These are phyloP conservation scores for Botrytis galanthina DNA, from an alignment of 2,329 filamentous ascomycete genomes.

Conservation along the genomic window DNA sequence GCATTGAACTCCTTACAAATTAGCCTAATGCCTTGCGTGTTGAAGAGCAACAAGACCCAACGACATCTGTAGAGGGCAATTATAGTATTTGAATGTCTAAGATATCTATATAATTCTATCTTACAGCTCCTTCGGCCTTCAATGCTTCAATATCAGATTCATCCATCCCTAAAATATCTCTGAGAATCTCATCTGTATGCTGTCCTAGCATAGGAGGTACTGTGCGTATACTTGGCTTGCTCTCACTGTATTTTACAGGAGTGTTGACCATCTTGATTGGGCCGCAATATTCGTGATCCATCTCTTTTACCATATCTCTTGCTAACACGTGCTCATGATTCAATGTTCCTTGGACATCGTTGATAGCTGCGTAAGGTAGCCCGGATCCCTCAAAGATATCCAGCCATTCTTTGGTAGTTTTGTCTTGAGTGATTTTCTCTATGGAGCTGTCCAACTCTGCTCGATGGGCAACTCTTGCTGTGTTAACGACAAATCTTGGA, in stretches of 20 bases:
- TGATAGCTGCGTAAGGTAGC: conserved; percentile 92
- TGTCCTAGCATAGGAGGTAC: conserved; percentile 83
- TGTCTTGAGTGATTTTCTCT: conserved; percentile 68
- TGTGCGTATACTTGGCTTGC: conserved; percentile 70
- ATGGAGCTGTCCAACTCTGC: conserved; percentile 74
- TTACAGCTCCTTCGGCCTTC: conserved; percentile 65
- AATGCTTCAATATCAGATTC: conserved; percentile 59
- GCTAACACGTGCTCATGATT: conserved; percentile 82
- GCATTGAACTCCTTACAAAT: neutral
- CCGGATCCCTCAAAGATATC: conserved; percentile 83
- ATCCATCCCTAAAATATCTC: conserved; percentile 59
- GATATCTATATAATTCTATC: conserved; percentile 38
- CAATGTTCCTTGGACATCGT: conserved; percentile 83
- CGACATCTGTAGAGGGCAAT: neutral
- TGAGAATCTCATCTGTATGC: conserved; percentile 77
- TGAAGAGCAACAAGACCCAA: neutral
- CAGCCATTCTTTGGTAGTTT: conserved; percentile 86
- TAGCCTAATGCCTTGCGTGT: neutral
- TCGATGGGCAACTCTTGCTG: conserved; percentile 67
- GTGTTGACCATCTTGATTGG: conserved; percentile 88
- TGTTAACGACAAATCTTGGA: conserved; percentile 59
- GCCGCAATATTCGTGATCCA: conserved; percentile 81
- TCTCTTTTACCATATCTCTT: conserved; percentile 83
- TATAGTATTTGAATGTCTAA: neutral
- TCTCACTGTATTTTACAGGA: conserved; percentile 89